phyloP scores from a whole-genome alignment of 2,329 filamentous ascomycete genomes.

The Bipolaris victoriae region DNA sequence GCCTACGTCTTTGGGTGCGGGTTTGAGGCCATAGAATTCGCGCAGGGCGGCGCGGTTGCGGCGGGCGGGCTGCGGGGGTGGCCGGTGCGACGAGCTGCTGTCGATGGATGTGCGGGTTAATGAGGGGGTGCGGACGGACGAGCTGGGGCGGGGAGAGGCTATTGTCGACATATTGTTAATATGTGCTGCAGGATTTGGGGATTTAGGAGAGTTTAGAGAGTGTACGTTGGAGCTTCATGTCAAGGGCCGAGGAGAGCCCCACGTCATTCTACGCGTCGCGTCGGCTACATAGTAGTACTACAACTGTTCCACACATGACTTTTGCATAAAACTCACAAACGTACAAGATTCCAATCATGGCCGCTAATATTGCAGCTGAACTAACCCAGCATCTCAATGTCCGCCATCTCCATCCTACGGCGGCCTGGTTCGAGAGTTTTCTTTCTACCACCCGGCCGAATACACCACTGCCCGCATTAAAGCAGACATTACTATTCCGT shows the following conservation, averaged over 20 bases:
- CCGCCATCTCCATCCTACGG: conserved; percentile 62
- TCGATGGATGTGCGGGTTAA: conserved; percentile 79
- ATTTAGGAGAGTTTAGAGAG: not conserved
- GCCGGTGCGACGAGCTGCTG: conserved; percentile 24
- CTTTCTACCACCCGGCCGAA: conserved; percentile 60
- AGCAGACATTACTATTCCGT: conserved; percentile 81
- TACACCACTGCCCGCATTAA: conserved; percentile 71
- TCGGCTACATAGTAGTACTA: conserved; percentile 8
- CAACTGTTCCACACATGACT: not conserved
- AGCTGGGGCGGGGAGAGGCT: conserved; percentile 65
- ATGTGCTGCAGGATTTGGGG: not conserved
- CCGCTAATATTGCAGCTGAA: conserved; percentile 41
- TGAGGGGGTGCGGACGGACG: conserved; percentile 68
- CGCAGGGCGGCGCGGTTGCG: conserved; percentile 86
- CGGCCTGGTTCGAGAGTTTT: conserved; percentile 69
- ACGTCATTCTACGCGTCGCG: conserved; percentile 36
- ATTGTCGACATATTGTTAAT: conserved; percentile 60
- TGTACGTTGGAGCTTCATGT: conserved; percentile 15
- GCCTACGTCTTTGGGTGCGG: conserved; percentile 42
- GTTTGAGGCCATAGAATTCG: conserved; percentile 89
- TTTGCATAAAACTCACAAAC: not conserved
- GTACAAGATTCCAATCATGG: conserved; percentile 26
- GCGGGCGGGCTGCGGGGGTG: conserved; percentile 54
- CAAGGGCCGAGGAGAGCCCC: conserved; percentile 32
- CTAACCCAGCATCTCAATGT: conserved; percentile 61